Evolutionary conservation across 2,329 filamentous ascomycete species (phyloP), one percentile per base, ranked within the genome.

Genomic region (Ophiocordyceps camponoti-saundersi): DNA sequence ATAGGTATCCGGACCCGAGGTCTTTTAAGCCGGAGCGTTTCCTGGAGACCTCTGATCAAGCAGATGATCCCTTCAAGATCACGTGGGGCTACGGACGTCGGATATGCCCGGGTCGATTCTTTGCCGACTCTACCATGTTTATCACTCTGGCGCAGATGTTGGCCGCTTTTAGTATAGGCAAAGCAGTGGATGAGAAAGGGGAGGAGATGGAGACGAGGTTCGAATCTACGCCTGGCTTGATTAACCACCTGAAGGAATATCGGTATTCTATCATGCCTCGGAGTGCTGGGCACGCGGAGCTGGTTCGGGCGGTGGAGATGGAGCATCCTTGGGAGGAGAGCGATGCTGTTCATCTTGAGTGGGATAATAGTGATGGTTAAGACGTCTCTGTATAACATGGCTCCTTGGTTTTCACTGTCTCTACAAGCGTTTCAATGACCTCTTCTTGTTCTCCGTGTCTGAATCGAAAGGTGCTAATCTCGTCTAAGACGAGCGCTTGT

Each of bases 1-100:
- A 79, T 32, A 76, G 75, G 2, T 85, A 87, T 57, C 67, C 74
- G 0, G 46, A 61, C 13, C 63, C 63, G 0, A 48, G 48, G 3
- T 13, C 26, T 2, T 67, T 67, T 21, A 51, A 62, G n/a, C 64
- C 62, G 0, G 57, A 59, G 2, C 54, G 63, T 0, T 65, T 54
- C 48, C 50, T 65, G 2, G 41, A 42, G 21, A 53, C 54, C 1
- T 48, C 53, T 4, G 55, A 57, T 0, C 2, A 22, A 5, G 57
- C 59, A 15, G 59, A 56, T 1, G 57, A 62, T 7, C 60, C 65
- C 0, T 29, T 23, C 0, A 44, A 42, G 0, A 46, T 56, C 0
- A 53, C 53, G 1, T 67, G 64, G 40, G 65, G 63, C 0, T 67
- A 58, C 41, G 65, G 64, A 0, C 58, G 65, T 0, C 56, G 64